A percentile compares a stretch with the other conserved stretches of the same genome.
Evolutionary conservation across 805 yeast species (phyloP).

Genomic region (Metschnikowia anglica): DNA sequence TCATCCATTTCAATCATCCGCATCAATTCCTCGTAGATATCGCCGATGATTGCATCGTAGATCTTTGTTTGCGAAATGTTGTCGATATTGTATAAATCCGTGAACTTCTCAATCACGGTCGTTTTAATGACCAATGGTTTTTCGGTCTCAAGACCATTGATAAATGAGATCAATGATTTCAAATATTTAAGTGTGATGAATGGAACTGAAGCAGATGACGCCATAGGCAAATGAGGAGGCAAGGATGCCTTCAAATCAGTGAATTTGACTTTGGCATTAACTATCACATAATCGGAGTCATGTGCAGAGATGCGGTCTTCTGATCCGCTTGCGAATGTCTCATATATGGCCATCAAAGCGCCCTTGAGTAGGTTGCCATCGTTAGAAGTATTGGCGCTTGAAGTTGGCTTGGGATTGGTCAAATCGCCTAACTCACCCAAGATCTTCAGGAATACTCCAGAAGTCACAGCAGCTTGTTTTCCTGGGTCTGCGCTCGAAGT

Average conservation of each 20-base stretch:
- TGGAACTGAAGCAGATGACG: slow-evolving; percentile 50
- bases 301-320: slow-evolving; percentile 12
- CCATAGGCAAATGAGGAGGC: slow-evolving; percentile 50
- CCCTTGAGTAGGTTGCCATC: slow-evolving; percentile 34
- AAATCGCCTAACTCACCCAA: slow-evolving; percentile 26
- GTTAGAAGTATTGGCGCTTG: neutral
- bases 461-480: slow-evolving; percentile 20
- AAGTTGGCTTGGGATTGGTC: slow-evolving; percentile 8
- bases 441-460: slow-evolving; percentile 29
- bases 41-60: slow-evolving; percentile 53
- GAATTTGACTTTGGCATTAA: slow-evolving; percentile 66
- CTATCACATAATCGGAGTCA: slow-evolving; percentile 52
- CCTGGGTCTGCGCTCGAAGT: slow-evolving; percentile 27
- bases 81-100: slow-evolving; percentile 38
- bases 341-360: slow-evolving; percentile 42
- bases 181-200: slow-evolving; percentile 59
- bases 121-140: slow-evolving; percentile 39
- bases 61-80: slow-evolving; percentile 44
- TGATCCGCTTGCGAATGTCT: slow-evolving; percentile 30
- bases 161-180: slow-evolving; percentile 58
- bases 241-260: slow-evolving; percentile 58
- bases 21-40: slow-evolving; percentile 55
- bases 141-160: slow-evolving; percentile 41
- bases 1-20: slow-evolving; percentile 57
- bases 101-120: slow-evolving; percentile 38